A percentile compares a stretch with the other conserved stretches of the same genome.
Conservation (phyloP, 805 yeast genomes). For the Schwanniomyces pseudopolymorphus region DNA sequence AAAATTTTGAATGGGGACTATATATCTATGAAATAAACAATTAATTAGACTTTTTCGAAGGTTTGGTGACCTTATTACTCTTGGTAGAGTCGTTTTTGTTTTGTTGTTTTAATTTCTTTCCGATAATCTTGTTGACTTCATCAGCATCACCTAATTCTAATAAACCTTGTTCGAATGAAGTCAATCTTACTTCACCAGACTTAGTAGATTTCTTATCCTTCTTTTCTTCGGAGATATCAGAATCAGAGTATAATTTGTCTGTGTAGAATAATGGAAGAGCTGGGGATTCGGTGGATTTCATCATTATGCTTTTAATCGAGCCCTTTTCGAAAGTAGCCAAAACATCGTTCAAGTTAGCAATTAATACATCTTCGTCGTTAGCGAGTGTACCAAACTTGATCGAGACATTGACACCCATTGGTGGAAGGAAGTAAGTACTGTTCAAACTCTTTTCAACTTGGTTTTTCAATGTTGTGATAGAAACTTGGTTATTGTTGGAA, state of each 20-base stretch:
- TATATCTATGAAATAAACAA: slow-evolving; percentile 1
- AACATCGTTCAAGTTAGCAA: slow-evolving; percentile 60
- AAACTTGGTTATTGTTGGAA: slow-evolving; percentile 41
- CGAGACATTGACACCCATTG: slow-evolving; percentile 69
- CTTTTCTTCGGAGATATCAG: slow-evolving; percentile 43
- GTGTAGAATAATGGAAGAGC: slow-evolving; percentile 79
- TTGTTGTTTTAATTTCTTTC: slow-evolving; percentile 46
- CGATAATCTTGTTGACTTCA: slow-evolving; percentile 62
- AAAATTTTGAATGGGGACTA: neutral
- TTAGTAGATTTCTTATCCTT: slow-evolving; percentile 18
- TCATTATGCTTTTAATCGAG: slow-evolving; percentile 54
- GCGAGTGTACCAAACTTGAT: slow-evolving; percentile 63
- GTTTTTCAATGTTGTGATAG: slow-evolving; percentile 49
- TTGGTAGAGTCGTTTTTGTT: slow-evolving; percentile 7
- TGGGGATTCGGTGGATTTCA: slow-evolving; percentile 74
- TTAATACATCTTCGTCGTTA: slow-evolving; percentile 42
- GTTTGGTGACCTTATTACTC: slow-evolving; percentile 17
- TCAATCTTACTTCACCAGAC: slow-evolving; percentile 40
- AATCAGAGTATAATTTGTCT: slow-evolving; percentile 51
- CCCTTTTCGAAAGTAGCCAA: slow-evolving; percentile 44
- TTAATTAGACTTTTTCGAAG: slow-evolving; percentile 7
- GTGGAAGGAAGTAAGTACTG: slow-evolving; percentile 62
- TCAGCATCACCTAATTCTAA: slow-evolving; percentile 80
- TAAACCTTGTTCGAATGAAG: slow-evolving; percentile 72
- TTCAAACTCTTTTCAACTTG: slow-evolving; percentile 58